Conservation (phyloP, 2,329 filamentous ascomycete genomes). For the Beauveria varroae region DNA sequence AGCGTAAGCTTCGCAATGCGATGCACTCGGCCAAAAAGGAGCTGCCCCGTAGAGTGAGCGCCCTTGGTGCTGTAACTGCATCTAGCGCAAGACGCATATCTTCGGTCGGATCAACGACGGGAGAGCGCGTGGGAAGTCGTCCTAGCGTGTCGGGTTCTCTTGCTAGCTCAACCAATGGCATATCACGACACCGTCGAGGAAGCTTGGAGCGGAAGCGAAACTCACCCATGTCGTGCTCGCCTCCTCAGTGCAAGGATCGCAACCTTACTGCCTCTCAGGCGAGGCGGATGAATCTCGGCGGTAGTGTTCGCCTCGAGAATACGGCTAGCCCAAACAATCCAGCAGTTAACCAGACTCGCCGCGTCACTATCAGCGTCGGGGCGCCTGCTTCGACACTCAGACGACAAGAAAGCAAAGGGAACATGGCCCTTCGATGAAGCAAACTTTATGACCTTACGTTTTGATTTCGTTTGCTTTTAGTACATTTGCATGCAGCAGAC, state of each 20-base stretch:
- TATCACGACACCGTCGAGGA: conserved; percentile 45
- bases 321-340: conserved; percentile 20
- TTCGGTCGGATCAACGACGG: conserved; percentile 31
- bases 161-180: conserved; percentile 46
- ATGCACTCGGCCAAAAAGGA: conserved; percentile 45
- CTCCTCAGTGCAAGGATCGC: conserved; percentile 33
- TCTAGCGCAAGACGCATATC: conserved; percentile 37
- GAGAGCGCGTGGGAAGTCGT: conserved; percentile 19
- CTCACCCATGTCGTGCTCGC: conserved; percentile 46
- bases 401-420: conserved; percentile 24
- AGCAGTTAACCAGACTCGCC: conserved; percentile 21
- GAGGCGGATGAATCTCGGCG: conserved; percentile 48
- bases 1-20: conserved; percentile 47
- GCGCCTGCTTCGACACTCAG: conserved; percentile 19
- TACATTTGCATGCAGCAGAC: conserved; percentile 2
- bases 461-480: background rate
- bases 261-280: conserved; percentile 48
- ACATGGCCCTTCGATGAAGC: conserved; percentile 23
- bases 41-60: conserved; percentile 34
- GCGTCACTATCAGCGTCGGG: conserved; percentile 31
- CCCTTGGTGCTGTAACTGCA: conserved; percentile 27
- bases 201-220: conserved; percentile 44
- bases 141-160: conserved; percentile 34
- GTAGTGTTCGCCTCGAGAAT: conserved; percentile 28
- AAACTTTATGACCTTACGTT: conserved; percentile 1